Evolutionary conservation across 495 filamentous ascomycete genomes (phyloP).

Genomic region (Cenococcum geophilum): DNA sequence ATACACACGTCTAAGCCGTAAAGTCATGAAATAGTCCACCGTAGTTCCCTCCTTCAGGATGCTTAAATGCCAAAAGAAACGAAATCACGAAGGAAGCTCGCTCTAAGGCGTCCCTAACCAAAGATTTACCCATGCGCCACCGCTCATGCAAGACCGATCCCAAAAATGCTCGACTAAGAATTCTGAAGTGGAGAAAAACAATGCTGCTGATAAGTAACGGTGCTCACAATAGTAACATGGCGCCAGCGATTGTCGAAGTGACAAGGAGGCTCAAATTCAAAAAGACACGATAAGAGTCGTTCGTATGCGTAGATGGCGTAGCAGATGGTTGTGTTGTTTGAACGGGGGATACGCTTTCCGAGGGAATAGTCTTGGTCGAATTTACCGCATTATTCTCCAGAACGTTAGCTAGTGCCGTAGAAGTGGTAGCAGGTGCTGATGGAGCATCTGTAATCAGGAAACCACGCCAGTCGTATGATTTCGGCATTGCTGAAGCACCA

Average conservation of each 20-base stretch:
- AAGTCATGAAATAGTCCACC: neutral
- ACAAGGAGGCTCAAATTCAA: slow-evolving; percentile 2
- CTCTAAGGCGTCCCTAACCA: neutral
- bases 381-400: slow-evolving; percentile 22
- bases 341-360: slow-evolving; percentile 5
- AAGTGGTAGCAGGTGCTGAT: slow-evolving; percentile 9
- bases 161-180: neutral
- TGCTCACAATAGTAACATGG: neutral
- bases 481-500: slow-evolving; percentile 31
- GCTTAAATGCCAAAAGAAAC: neutral
- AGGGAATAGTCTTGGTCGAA: slow-evolving; percentile 5
- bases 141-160: slow-evolving; percentile 3
- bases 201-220: neutral
- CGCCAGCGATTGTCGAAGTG: neutral
- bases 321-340: slow-evolving; percentile 5
- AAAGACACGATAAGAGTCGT: neutral
- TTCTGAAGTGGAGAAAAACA: neutral
- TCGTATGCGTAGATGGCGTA: neutral
- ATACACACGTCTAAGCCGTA: neutral
- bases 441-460: slow-evolving; percentile 38
- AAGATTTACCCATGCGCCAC: neutral
- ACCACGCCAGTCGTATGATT: slow-evolving; percentile 41
- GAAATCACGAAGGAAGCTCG: neutral
- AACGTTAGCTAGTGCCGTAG: slow-evolving; percentile 14
- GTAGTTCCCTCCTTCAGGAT: neutral